These are phyloP conservation scores for Fusarium sp. DNA, from an alignment of 2,329 filamentous ascomycete species.

Conservation along the genomic window DNA sequence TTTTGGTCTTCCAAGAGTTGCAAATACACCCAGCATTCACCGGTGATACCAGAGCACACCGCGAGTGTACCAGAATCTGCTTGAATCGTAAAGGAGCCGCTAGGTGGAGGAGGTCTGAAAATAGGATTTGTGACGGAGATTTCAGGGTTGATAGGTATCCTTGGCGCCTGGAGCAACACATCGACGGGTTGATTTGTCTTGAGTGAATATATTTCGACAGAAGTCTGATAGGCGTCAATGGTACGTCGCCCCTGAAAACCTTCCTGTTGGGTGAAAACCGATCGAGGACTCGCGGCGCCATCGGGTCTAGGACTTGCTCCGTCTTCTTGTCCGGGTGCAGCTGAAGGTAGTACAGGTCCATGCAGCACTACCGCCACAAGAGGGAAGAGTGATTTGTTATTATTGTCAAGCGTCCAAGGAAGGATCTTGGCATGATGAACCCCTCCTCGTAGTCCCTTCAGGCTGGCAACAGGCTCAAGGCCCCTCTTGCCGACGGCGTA, in stretches of 20 bases:
- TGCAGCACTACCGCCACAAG: constrained; percentile 86
- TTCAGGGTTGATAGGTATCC: constrained; percentile 69
- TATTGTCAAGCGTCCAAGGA: constrained; percentile 73
- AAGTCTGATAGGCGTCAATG: constrained; percentile 83
- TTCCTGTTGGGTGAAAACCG: constrained; percentile 58
- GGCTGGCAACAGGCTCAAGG: constrained; percentile 76
- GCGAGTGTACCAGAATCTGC: constrained; percentile 80
- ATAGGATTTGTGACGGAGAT: constrained; percentile 72
- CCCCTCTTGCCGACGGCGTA: constrained; percentile 81
- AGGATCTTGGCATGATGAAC: constrained; percentile 88
- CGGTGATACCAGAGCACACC: constrained; percentile 84
- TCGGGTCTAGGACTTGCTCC: constrained; percentile 59
- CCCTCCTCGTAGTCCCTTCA: constrained; percentile 84
- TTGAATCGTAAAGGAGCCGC: constrained; percentile 80
- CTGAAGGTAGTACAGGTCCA: constrained; percentile 74
- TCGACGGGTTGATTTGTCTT: constrained; percentile 79
- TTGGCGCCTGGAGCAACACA: constrained; percentile 80
- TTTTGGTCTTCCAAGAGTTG: constrained; percentile 63
- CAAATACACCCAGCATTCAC: constrained; percentile 86
- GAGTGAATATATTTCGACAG: constrained; percentile 90
- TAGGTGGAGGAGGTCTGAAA: constrained; percentile 78
- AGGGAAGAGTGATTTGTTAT: constrained; percentile 73
- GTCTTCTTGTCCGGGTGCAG: constrained; percentile 57
- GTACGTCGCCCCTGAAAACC: constrained; percentile 54
- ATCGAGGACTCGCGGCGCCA: constrained; percentile 59